Conservation (phyloP, 164 flowering plant genomes). For the Nelumbo lutea region DNA sequence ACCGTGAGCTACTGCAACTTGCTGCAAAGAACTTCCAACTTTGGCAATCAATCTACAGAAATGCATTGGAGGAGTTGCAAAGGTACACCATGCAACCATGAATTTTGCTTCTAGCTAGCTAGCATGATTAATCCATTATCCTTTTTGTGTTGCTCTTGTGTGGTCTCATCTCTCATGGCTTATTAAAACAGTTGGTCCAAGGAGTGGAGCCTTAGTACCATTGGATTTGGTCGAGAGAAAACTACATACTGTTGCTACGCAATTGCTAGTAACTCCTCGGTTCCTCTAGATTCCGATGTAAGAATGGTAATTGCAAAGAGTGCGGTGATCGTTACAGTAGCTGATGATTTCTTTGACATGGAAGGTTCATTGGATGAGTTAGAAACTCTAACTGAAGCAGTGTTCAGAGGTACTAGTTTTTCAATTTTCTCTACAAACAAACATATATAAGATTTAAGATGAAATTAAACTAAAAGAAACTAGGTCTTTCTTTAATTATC, state of each 20-base stretch:
- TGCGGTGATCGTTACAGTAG: conserved; percentile 22
- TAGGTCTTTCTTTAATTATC: background rate
- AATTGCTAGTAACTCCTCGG: conserved; percentile 11
- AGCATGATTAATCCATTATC: too few relatives aligned
- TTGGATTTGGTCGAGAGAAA: conserved; percentile 40
- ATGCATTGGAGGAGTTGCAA: too few relatives aligned
- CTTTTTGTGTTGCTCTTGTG: too few relatives aligned
- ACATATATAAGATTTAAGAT: background rate
- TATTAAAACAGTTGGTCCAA: conserved; percentile 33
- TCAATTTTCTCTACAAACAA: background rate
- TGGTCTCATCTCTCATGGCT: conserved; percentile 4
- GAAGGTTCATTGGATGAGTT: conserved; percentile 26
- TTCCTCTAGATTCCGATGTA: conserved; percentile 13
- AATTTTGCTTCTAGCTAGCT: too few relatives aligned
- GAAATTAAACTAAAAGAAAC: background rate
- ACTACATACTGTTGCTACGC: conserved; percentile 36
- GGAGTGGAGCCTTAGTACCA: conserved; percentile 15
- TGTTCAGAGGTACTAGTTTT: conserved; percentile 17
- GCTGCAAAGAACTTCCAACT: too few relatives aligned
- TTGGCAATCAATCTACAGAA: too few relatives aligned
- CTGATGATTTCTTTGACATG: conserved; percentile 31
- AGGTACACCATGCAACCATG: too few relatives aligned
- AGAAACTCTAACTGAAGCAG: conserved; percentile 21
- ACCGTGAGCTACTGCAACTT: conserved; percentile 4
- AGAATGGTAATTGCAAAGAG: conserved; percentile 19